phyloP scores from a whole-genome alignment of 805 yeast species.

The Ascoidea asiatica region DNA sequence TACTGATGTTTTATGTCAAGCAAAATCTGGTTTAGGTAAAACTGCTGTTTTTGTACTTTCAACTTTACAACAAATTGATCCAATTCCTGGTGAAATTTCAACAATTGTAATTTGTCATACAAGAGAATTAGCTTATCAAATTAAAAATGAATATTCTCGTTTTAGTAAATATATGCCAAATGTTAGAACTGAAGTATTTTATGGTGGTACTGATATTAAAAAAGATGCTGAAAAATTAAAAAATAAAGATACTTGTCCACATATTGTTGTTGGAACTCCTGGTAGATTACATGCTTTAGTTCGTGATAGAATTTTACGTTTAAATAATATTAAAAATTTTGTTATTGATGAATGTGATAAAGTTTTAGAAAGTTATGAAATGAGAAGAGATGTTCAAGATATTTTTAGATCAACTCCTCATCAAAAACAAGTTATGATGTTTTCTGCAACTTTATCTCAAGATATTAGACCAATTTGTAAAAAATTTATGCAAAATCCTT shows the following conservation, averaged over 20 bases:
- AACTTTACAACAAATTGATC: slow-evolving; percentile 93
- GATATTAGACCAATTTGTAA: slow-evolving; percentile 95
- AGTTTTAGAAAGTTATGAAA: slow-evolving; percentile 79
- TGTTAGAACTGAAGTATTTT: slow-evolving; percentile 90
- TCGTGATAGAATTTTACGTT: slow-evolving; percentile 77
- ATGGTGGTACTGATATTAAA: slow-evolving; percentile 84
- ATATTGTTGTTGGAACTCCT: slow-evolving; percentile 94
- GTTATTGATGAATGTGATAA: slow-evolving; percentile 98
- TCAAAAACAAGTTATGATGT: slow-evolving; percentile 99
- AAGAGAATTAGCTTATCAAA: slow-evolving; percentile 97
- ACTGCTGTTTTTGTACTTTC: slow-evolving; percentile 96
- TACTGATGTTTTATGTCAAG: slow-evolving; percentile 96
- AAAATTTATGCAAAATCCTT: slow-evolving; percentile 95
- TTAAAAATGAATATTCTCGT: slow-evolving; percentile 92
- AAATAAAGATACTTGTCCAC: slow-evolving; percentile 90
- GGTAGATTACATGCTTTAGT: slow-evolving; percentile 94
- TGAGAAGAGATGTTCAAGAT: slow-evolving; percentile 98
- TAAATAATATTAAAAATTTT: slow-evolving; percentile 83
- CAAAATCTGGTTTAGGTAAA: slow-evolving; percentile 98
- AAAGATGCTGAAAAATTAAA: slow-evolving; percentile 80
- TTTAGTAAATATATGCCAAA: slow-evolving; percentile 98
- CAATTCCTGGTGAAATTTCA: slow-evolving; percentile 92
- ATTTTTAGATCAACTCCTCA: slow-evolving; percentile 95
- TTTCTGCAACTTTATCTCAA: slow-evolving; percentile 87
- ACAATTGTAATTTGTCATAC: slow-evolving; percentile 95